Conservation (phyloP, 2,329 filamentous ascomycete species). For the Arthrinium puccinioides region DNA sequence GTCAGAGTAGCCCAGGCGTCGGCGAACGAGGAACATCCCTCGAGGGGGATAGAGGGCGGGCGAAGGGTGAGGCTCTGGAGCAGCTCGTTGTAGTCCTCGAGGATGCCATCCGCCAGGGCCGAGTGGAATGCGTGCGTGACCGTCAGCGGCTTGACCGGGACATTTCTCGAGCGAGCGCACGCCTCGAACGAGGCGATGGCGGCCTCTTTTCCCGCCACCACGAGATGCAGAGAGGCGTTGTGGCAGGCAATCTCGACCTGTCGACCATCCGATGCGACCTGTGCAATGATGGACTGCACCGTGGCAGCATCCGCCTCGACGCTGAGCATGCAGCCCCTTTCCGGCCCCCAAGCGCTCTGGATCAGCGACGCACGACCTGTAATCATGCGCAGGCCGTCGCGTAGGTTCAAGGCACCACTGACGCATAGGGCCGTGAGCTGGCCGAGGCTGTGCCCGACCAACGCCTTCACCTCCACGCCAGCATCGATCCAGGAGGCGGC, state of each 20-base stretch:
- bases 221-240: neutral
- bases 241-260: neutral
- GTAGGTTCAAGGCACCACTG: conserved; percentile 20
- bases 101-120: conserved; percentile 4
- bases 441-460: conserved; percentile 34
- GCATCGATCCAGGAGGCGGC: conserved; percentile 28
- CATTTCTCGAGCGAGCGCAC: neutral
- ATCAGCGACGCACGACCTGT: conserved; percentile 21
- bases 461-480: conserved; percentile 18
- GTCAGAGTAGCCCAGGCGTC: conserved; percentile 1
- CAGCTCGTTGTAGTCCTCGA: neutral
- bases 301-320: conserved; percentile 11
- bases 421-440: conserved; percentile 32
- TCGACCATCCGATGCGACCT: no score
- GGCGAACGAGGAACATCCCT: neutral
- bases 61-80: conserved; percentile 2
- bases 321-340: conserved; percentile 29
- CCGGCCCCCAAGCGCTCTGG: conserved; percentile 22
- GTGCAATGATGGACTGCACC: neutral
- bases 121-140: conserved; percentile 10
- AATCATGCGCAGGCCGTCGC: conserved; percentile 23
- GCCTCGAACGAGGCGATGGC: neutral
- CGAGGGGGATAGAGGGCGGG: conserved; percentile 5
- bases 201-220: neutral
- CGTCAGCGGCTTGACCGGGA: conserved; percentile 6